phyloP scores from a whole-genome alignment of 106 monocot genomes.

The Acorus gramineus region DNA sequence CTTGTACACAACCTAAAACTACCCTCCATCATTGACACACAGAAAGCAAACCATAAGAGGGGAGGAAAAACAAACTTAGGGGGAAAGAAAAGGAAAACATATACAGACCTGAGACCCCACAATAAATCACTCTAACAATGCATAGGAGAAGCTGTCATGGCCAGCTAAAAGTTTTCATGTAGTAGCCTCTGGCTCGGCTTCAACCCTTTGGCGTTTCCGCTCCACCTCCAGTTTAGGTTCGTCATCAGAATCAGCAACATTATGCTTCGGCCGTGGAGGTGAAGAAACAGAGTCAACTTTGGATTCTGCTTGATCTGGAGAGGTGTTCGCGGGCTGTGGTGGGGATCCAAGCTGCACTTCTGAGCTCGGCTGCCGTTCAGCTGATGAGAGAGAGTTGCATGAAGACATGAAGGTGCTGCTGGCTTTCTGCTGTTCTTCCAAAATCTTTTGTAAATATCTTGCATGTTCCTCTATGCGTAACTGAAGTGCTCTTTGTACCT shows the following conservation, averaged over 20 bases:
- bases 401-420: slow-evolving; percentile 25
- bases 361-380: slow-evolving; percentile 7
- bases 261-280: slow-evolving; percentile 17
- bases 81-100: too few relatives aligned
- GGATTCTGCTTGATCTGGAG: slow-evolving; percentile 17
- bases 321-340: slow-evolving; percentile 6
- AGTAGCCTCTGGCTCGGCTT: background rate
- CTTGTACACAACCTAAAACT: too few relatives aligned
- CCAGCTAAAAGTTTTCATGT: too few relatives aligned
- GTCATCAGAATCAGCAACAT: slow-evolving; percentile 11
- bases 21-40: too few relatives aligned
- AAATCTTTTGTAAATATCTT: slow-evolving; percentile 72
- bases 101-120: too few relatives aligned
- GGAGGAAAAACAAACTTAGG: too few relatives aligned
- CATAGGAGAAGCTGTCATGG: too few relatives aligned
- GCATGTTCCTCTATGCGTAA: slow-evolving; percentile 84
- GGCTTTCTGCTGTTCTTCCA: slow-evolving; percentile 64
- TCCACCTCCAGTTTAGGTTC: slow-evolving; percentile 7
- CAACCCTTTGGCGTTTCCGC: slow-evolving; percentile 23
- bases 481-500: slow-evolving; percentile 84
- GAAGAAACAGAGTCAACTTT: slow-evolving; percentile 1
- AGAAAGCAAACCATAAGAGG: too few relatives aligned
- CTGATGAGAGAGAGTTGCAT: background rate
- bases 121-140: too few relatives aligned
- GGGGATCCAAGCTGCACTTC: slow-evolving; percentile 14